Conservation (phyloP, 2,329 filamentous ascomycete species). For the Aureobasidium mangrovei region DNA sequence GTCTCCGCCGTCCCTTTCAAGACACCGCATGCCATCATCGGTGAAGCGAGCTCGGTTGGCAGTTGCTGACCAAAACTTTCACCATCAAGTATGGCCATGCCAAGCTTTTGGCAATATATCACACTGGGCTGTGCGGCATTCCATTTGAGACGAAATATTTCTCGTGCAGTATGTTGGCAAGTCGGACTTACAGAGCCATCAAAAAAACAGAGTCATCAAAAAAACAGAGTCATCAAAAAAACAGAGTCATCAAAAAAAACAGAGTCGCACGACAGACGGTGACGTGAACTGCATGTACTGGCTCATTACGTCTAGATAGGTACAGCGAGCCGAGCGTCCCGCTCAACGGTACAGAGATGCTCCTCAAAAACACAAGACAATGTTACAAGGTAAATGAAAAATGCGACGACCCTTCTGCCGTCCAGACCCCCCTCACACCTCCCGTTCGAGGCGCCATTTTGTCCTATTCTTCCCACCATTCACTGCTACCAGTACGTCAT, state of each 20-base stretch:
- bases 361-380: slow-evolving; percentile 13
- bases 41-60: too few relatives aligned
- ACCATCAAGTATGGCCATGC: too few relatives aligned
- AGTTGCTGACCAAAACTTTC: too few relatives aligned
- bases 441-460: slow-evolving; percentile 1
- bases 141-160: too few relatives aligned
- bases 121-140: too few relatives aligned
- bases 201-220: neutral
- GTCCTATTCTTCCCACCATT: slow-evolving; percentile 4
- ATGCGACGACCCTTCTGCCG: slow-evolving; percentile 1
- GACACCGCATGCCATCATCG: too few relatives aligned
- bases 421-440: neutral
- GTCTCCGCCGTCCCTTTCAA: too few relatives aligned
- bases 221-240: neutral
- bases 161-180: too few relatives aligned
- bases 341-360: slow-evolving; percentile 10
- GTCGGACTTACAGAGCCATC: too few relatives aligned
- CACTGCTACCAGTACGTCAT: neutral
- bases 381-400: slow-evolving; percentile 12
- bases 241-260: neutral
- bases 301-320: slow-evolving; percentile 13
- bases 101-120: too few relatives aligned
- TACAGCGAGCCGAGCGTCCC: slow-evolving; percentile 12
- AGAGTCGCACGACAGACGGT: neutral
- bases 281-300: slow-evolving; percentile 9